A percentile compares a stretch with the other conserved stretches of the same genome.
phyloP scores from a whole-genome alignment of 352 stramenopile species.

The Pythium monospermum region DNA sequence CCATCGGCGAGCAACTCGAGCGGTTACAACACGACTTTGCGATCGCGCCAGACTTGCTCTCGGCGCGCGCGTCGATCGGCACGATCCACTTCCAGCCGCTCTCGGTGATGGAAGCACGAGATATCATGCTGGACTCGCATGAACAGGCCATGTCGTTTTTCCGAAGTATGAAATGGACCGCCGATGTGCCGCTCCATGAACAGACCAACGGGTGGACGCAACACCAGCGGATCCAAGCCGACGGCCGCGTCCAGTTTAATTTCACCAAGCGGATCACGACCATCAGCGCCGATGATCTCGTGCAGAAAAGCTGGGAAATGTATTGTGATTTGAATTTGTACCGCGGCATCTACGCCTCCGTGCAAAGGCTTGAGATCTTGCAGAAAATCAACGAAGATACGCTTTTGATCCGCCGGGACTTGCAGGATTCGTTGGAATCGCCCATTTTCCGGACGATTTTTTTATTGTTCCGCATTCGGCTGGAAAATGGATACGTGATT shows the following conservation, averaged over 20 bases:
- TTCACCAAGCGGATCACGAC: constrained; percentile 70
- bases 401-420: constrained; percentile 62
- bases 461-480: constrained; percentile 57
- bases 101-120: constrained; percentile 34
- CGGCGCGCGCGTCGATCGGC: constrained; percentile 36
- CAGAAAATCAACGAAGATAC: constrained; percentile 77
- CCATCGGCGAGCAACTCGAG: constrained; percentile 67
- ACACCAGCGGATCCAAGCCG: constrained; percentile 56
- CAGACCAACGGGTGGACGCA: constrained; percentile 81
- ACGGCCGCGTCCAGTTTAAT: constrained; percentile 73
- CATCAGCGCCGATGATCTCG: constrained; percentile 56
- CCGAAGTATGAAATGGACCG: constrained; percentile 38
- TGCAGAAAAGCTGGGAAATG: constrained; percentile 77
- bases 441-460: constrained; percentile 78
- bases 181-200: constrained; percentile 24
- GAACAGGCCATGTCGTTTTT: constrained; percentile 69
- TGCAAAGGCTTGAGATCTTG: constrained; percentile 75
- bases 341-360: constrained; percentile 69
- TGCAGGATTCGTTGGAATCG: constrained; percentile 51
- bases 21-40: constrained; percentile 56
- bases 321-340: constrained; percentile 76
- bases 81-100: constrained; percentile 60
- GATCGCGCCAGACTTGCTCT: constrained; percentile 34
- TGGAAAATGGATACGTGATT: constrained; percentile 59
- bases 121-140: constrained; percentile 74